Conservation (phyloP, 2,329 filamentous ascomycete genomes). For the Aspergillus ruber region DNA sequence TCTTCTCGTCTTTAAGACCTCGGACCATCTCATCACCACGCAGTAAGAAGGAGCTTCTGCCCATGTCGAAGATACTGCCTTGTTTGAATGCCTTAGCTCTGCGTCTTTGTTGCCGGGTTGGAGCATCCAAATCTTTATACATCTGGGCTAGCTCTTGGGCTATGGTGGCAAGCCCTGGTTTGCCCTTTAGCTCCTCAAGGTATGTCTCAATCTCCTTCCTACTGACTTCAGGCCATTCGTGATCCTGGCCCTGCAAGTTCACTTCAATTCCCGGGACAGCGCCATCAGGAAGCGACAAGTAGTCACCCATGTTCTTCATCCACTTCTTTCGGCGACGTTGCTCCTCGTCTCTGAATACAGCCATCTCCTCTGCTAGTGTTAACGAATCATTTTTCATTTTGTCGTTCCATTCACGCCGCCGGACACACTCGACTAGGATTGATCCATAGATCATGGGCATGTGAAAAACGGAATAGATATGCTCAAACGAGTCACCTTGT, state of each 20-base stretch:
- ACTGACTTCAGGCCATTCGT: slow-evolving; percentile 69
- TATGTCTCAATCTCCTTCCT: slow-evolving; percentile 74
- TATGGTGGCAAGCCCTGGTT: slow-evolving; percentile 60
- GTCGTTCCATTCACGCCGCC: slow-evolving; percentile 82
- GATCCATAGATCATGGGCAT: slow-evolving; percentile 87
- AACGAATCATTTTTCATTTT: slow-evolving; percentile 85
- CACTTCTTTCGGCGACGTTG: slow-evolving; percentile 81
- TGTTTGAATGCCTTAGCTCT: slow-evolving; percentile 92
- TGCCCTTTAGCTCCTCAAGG: slow-evolving; percentile 57
- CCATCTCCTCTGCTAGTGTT: slow-evolving; percentile 86
- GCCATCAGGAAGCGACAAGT: slow-evolving; percentile 59
- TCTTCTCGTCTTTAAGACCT: slow-evolving; percentile 76
- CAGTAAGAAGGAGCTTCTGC: slow-evolving; percentile 77
- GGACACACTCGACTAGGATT: slow-evolving; percentile 76
- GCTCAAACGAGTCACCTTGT: slow-evolving; percentile 74
- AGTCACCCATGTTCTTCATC: slow-evolving; percentile 76
- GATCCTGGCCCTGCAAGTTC: slow-evolving; percentile 72
- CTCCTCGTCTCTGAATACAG: slow-evolving; percentile 86
- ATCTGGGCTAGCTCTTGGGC: slow-evolving; percentile 68
- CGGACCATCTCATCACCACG: slow-evolving; percentile 76
- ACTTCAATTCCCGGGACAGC: slow-evolving; percentile 74
- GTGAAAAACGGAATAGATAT: slow-evolving; percentile 71
- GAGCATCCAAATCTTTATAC: slow-evolving; percentile 70
- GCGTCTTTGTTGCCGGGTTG: slow-evolving; percentile 79
- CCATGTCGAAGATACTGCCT: slow-evolving; percentile 88